A percentile compares a stretch with the other conserved stretches of the same genome.
These are phyloP conservation scores for Acorus calamus DNA, from an alignment of 106 monocot species.

Conservation along the genomic window DNA sequence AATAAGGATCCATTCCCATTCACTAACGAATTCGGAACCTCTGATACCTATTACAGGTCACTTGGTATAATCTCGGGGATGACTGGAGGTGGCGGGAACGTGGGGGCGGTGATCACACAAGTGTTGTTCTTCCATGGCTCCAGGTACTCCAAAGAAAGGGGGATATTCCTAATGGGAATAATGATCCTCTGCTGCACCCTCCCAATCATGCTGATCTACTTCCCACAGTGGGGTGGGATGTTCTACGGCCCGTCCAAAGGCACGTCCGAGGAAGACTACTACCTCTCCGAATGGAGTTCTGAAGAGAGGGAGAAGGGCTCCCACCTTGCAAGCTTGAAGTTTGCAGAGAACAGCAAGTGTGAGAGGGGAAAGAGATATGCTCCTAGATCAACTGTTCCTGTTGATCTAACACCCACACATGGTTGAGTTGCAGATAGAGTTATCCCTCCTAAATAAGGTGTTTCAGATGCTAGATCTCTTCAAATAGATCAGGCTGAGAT, in stretches of 20 bases:
- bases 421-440: too few species aligned
- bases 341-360: constrained; percentile 59
- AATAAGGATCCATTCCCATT: too few species aligned
- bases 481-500: too few species aligned
- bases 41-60: constrained; percentile 19
- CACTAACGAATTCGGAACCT: too few species aligned
- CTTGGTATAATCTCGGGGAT: constrained; percentile 65
- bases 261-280: constrained; percentile 16
- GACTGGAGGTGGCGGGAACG: constrained; percentile 74
- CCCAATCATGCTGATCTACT: too few species aligned
- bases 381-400: constrained; percentile 19
- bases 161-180: constrained; percentile 66
- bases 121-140: constrained; percentile 64
- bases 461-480: too few species aligned
- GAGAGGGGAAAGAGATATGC: constrained; percentile 34
- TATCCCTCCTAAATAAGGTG: too few species aligned
- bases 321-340: constrained; percentile 38
- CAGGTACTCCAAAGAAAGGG: constrained; percentile 41
- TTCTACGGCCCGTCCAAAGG: too few species aligned
- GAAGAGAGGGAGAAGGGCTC: constrained; percentile 37
- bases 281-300: constrained; percentile 51
- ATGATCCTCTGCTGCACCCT: constrained; percentile 14
- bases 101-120: constrained; percentile 65
- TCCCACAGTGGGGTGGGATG: too few species aligned
- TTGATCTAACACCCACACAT: neutral